Evolutionary conservation across 2,329 filamentous ascomycete genomes (phyloP).

Genomic region (Cladosporium sphaerospermum): DNA sequence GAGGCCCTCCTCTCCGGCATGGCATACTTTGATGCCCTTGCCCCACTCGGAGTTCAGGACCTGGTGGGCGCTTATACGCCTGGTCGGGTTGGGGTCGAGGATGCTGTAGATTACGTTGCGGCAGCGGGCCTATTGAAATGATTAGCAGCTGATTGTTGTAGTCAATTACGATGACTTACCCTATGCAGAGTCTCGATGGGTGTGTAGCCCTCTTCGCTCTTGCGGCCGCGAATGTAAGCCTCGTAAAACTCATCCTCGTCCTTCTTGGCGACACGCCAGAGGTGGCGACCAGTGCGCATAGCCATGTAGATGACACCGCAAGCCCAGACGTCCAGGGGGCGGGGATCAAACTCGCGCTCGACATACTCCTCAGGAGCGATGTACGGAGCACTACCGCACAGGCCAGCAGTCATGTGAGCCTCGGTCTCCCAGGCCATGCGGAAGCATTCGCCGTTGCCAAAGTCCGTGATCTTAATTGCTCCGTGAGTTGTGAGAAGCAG

Average conservation of each 20-base stretch:
- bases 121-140: slow-evolving; percentile 68
- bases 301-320: slow-evolving; percentile 99
- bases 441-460: slow-evolving; percentile 98
- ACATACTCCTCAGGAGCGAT: slow-evolving; percentile 96
- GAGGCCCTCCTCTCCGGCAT: slow-evolving; percentile 90
- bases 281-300: slow-evolving; percentile 90
- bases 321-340: slow-evolving; percentile 97
- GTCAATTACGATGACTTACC: slow-evolving; percentile 52
- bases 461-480: slow-evolving; percentile 94
- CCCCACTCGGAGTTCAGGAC: slow-evolving; percentile 98
- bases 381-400: slow-evolving; percentile 94
- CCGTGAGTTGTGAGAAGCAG: slow-evolving; percentile 87
- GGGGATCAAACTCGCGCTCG: slow-evolving; percentile 91
- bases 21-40: slow-evolving; percentile 93
- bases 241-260: slow-evolving; percentile 97
- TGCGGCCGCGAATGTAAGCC: slow-evolving; percentile 84
- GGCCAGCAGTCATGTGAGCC: slow-evolving; percentile 93
- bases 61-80: slow-evolving; percentile 91
- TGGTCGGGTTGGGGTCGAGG: slow-evolving; percentile 84
- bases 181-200: slow-evolving; percentile 93
- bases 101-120: slow-evolving; percentile 99
- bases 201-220: slow-evolving; percentile 90
- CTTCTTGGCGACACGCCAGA: slow-evolving; percentile 95
- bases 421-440: slow-evolving; percentile 99
- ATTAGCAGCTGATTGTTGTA: slow-evolving; percentile 12